A percentile compares a stretch with the other conserved stretches of the same genome.
These are phyloP conservation scores for Blastobotrys chiropterorum DNA, from an alignment of 805 yeast genomes.

Conservation along the genomic window DNA sequence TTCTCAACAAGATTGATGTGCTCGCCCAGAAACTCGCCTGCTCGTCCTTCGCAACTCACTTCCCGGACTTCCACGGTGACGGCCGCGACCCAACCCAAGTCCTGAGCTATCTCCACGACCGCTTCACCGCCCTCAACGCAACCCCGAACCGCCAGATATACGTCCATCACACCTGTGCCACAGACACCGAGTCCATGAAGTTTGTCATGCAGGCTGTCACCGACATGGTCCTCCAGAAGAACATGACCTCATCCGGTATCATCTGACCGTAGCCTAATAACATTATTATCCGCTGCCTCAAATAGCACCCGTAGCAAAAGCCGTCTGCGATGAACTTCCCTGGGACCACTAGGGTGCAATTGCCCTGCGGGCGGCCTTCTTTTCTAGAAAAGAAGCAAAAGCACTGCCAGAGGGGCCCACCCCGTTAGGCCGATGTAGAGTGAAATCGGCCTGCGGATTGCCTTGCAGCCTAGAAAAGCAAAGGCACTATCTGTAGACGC, in stretches of 20 bases:
- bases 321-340: not conserved
- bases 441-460: no score
- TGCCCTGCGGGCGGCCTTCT: not conserved
- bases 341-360: not conserved
- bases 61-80: slow-evolving; percentile 71
- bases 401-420: no score
- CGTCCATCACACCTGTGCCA: slow-evolving; percentile 91
- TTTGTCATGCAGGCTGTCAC: slow-evolving; percentile 90
- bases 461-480: no score
- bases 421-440: no score
- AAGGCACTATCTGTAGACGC: no score
- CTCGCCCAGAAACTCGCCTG: slow-evolving; percentile 61
- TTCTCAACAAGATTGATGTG: slow-evolving; percentile 82
- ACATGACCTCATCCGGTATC: slow-evolving; percentile 70
- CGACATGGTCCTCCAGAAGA: slow-evolving; percentile 81
- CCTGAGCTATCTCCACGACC: slow-evolving; percentile 59
- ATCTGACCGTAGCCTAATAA: slow-evolving; percentile 33
- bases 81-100: slow-evolving; percentile 62
- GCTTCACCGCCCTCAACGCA: slow-evolving; percentile 59
- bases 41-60: slow-evolving; percentile 54
- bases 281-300: not conserved
- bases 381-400: not conserved
- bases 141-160: slow-evolving; percentile 69
- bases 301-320: not conserved
- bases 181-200: slow-evolving; percentile 82